Evolutionary conservation across 495 filamentous ascomycete genomes (phyloP), one percentile per base, ranked within the genome.

Genomic region (Glarea lozoyensis): DNA sequence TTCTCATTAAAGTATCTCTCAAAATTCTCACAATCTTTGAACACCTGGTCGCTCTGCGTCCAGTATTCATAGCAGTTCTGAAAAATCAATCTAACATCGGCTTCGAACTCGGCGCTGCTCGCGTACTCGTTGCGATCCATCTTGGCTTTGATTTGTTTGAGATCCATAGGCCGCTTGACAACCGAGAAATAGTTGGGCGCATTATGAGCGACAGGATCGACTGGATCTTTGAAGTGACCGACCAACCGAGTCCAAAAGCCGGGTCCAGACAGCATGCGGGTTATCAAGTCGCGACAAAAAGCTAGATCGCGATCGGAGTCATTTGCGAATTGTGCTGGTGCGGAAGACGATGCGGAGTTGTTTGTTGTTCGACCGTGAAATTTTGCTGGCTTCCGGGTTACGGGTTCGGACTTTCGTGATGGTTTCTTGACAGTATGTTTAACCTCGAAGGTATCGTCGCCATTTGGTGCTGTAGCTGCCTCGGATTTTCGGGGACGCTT

Each of bases 161-260:
- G 68, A 55, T 97, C 93, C 89, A 97, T 98, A 1, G 92, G 92
- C 53, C 88, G 84, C 68, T 93, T 96, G 63, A 98, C 83, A 48
- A 98, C 66, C 56, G 82, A 89, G 60, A 89, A 87, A 57, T 98
- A 98, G 21, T 84, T 78, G 1, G 92, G 92, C 38, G 96, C 94
- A 61, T 94, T 90, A 43, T 95, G 64, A 4, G 86, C 86, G 18
- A 95, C 87, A 0, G 93, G 90, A 53, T 98, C 92, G 13, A 98
- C 92, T 0, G 90, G 85, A 4, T 65, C 62, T 53, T 83, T 69
- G 65, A 98, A 98, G 25, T 83, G 78, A 0, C 69, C 67, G 6
- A 76, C 70, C 2, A 73, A 62, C 6, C 72, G 69, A n/a, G 72
- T 76, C 72, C 72, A 76, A 54, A 70, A 76, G 13, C 70, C 70